Base-by-base conservation (phyloP, 768 basidiomycete genomes). In the Polyporus arcularius region DNA sequence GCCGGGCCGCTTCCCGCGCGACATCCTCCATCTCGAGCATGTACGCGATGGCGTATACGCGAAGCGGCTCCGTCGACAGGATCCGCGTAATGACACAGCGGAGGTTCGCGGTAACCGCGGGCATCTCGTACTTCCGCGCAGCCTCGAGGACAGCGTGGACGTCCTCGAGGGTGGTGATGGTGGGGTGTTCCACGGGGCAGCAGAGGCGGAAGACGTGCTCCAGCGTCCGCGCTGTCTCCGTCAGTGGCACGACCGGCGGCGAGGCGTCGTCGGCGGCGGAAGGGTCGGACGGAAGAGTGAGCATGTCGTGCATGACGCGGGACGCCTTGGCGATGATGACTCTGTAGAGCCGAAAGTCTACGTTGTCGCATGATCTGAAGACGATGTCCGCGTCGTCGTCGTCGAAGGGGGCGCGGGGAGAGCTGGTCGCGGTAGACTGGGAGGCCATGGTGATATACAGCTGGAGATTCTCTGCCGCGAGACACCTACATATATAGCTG, bases 321-420 rank as follows among this genome's bases (percentile, higher is more conserved):
- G 86, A 87, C 1, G 84, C 80, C 35, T 85, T 70, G 21, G 82
- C 77, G 28, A 87, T 73, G 56, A 86, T 75, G 46, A 80, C 65
- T 63, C 81, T 83, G 76, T 81, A 81, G 47, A 81, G 78, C 56
- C 77, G 77, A 69, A 85, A 86, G 59, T 76, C 71, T 62, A 76
- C 72, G 30, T 70, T 68, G 67, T 86, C 85, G 54, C 81, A 81
- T 6, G 84, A 82, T 58, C 82, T 79, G 41, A 87, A 74, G 57
- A 86, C 78, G 53, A 85, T 72, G 63, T 86, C 83, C 9, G 66
- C 68, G 35, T 46, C 41, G 4, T 42, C 43, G 14, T 64, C 64
- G 48, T 62, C 41, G 55, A 68, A 68, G 9, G 66, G 66, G 40
- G 32, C 54, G 12, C 18, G 21, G 49, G 52, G 12, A 12, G 14